A percentile compares a stretch with the other conserved stretches of the same genome.
These are phyloP conservation scores for Entelexis paramagnoliae DNA, from an alignment of 1,139 yeast species.

Conservation along the genomic window DNA sequence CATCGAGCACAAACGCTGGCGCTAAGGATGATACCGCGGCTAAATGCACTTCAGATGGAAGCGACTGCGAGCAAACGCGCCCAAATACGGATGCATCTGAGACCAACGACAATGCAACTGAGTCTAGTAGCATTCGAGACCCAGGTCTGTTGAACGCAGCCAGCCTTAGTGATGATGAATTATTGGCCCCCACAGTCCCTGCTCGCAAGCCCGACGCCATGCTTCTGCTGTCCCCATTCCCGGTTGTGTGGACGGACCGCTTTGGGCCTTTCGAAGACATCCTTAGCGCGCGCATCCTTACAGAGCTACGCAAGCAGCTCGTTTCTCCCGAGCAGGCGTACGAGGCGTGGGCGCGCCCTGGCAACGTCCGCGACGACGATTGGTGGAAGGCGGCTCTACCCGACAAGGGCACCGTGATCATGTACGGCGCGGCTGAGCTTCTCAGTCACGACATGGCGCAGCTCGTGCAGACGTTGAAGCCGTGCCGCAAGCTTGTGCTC, in stretches of 20 bases:
- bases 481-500: conserved; percentile 19
- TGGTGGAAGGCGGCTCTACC: conserved; percentile 39
- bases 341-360: conserved; percentile 30
- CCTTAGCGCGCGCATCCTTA: conserved; percentile 2
- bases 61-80: no score
- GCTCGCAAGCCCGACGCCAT: conserved; percentile 32
- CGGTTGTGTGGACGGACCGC: conserved; percentile 8
- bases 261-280: conserved; percentile 9
- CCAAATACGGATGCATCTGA: no score
- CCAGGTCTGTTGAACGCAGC: no score
- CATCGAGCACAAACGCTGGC: no score
- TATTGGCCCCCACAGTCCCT: no score
- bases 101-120: no score
- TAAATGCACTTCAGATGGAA: no score
- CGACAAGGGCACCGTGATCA: conserved; percentile 31
- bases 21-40: no score
- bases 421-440: conserved; percentile 37
- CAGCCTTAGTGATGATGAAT: no score
- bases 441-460: conserved; percentile 33
- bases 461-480: conserved; percentile 24
- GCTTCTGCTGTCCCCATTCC: conserved; percentile 36
- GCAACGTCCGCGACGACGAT: conserved; percentile 30
- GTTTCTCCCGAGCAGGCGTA: not conserved
- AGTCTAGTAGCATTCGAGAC: no score
- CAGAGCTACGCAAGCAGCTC: not conserved